These are phyloP conservation scores for Sporobolomyces phaffii DNA, from an alignment of 768 basidiomycete genomes.

Conservation along the genomic window DNA sequence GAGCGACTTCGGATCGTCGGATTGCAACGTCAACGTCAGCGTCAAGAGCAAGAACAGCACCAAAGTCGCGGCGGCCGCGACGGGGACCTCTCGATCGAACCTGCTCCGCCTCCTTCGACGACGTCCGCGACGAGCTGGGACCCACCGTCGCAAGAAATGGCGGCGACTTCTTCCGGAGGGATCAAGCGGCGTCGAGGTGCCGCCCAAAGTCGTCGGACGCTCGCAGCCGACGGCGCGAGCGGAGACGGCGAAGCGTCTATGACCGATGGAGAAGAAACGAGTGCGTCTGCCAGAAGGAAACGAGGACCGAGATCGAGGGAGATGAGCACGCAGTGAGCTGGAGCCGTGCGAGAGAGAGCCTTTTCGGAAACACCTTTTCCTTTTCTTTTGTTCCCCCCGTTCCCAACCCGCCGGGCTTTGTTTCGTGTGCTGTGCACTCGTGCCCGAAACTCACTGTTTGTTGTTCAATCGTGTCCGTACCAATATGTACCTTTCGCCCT, in stretches of 20 bases:
- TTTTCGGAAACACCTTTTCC: too few species aligned
- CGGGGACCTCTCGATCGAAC: background rate
- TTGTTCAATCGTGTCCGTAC: too few species aligned
- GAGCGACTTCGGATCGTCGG: slow-evolving; percentile 72
- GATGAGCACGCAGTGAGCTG: background rate
- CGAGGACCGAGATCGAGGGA: slow-evolving; percentile 7
- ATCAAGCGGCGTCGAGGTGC: slow-evolving; percentile 8
- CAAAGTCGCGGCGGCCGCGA: background rate
- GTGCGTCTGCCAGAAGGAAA: slow-evolving; percentile 7
- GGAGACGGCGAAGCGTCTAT: background rate
- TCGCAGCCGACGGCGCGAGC: too few species aligned
- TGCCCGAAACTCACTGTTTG: too few species aligned
- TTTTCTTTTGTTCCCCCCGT: too few species aligned
- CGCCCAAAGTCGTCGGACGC: background rate
- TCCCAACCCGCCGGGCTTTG: too few species aligned
- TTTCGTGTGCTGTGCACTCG: too few species aligned
- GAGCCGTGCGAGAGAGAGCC: too few species aligned
- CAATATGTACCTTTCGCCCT: too few species aligned
- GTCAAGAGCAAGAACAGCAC: background rate
- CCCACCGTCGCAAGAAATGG: too few species aligned
- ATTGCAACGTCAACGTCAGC: slow-evolving; percentile 55
- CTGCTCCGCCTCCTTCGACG: background rate
- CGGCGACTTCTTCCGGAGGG: background rate
- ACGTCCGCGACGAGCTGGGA: background rate
- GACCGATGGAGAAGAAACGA: slow-evolving; percentile 3